Percentiles rank a stretch among this genome's conserved stretches.
phyloP scores from a whole-genome alignment of 108 stramenopile species.

The Fistulifera pelliculosa region DNA sequence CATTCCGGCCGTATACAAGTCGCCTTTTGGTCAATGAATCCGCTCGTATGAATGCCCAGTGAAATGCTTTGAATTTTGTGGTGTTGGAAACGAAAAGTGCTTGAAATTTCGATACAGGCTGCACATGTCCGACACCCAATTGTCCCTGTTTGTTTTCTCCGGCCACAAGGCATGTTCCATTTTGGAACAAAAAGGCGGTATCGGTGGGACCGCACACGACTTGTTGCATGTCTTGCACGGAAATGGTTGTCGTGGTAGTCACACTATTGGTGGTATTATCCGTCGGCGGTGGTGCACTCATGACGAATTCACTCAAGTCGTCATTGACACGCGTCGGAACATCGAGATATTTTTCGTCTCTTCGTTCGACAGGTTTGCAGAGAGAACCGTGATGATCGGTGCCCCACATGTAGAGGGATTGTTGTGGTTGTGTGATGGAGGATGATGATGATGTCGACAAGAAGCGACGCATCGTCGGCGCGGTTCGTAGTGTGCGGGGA shows the following conservation, averaged over 20 bases:
- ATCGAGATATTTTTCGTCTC: neutral
- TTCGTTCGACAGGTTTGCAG: slow-evolving; percentile 6
- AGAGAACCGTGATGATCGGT: slow-evolving; percentile 29
- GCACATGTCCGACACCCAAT: slow-evolving; percentile 44
- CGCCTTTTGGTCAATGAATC: slow-evolving; percentile 50
- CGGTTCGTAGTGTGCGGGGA: too few species aligned
- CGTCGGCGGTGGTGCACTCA: too few species aligned
- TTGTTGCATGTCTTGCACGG: slow-evolving; percentile 1
- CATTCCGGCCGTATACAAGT: slow-evolving; percentile 71
- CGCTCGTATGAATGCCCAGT: slow-evolving; percentile 47
- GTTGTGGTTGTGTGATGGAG: neutral
- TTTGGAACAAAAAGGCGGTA: slow-evolving; percentile 36
- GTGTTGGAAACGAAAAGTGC: slow-evolving; percentile 10
- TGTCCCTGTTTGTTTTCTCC: slow-evolving; percentile 73
- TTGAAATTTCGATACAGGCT: slow-evolving; percentile 21
- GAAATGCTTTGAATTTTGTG: slow-evolving; percentile 24
- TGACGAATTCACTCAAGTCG: slow-evolving; percentile 5
- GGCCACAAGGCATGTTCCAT: slow-evolving; percentile 45
- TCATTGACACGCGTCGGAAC: neutral
- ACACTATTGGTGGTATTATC: slow-evolving; percentile 15
- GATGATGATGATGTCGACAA: too few species aligned
- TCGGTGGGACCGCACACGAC: slow-evolving; percentile 58
- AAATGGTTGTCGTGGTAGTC: neutral
- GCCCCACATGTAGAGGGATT: slow-evolving; percentile 37
- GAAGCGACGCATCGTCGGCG: too few species aligned